Evolutionary conservation across 345 rosid species (phyloP), one percentile per base, ranked within the genome.

Genomic region (Gossypium longicalyx): DNA sequence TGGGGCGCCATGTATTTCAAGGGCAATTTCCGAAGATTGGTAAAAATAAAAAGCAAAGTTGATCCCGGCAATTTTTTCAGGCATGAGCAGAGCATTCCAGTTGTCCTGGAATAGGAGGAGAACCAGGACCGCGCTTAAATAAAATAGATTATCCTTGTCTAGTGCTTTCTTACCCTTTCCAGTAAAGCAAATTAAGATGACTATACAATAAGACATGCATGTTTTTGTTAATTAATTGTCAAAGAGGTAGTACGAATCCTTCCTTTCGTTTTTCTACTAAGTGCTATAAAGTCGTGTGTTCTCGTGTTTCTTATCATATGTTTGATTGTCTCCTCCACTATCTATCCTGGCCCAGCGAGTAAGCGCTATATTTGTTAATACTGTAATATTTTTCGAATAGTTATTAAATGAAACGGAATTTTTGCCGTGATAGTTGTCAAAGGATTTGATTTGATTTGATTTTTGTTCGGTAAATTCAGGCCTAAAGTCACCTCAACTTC

Each of bases 1-100:
- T 78, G 82, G 85, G 82, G 82, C 12, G 11, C 15, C 7, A 61
- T 13, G 56, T 82, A 82, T 22, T 82, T 76, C 70, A 77, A 77
- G 27, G 67, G 13, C 2, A 77, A 77, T 53, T 77, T 77, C 58
- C 10, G 15, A 12, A 77, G 75, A 48, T 43, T 77, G 75, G 62
- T 72, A 8, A 38, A 60, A 25, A 12, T 67, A n/a, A 73, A 78
- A 53, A 48, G 10, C 15, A 25, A 44, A 6, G 76, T 73, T 23
- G 76, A 73, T 47, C 76, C 76, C n/a, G 59, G 17, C 13, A 71
- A 52, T 58, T 49, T 76, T 10, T 70, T 44, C 60, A 23, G 78
- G 62, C 58, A 79, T 65, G 78, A 79, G 43, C 78, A 70, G 54
- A 48, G 83, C 73, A 56, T 62, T 20, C 29, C 86, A 1, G 51